phyloP scores from a whole-genome alignment of 176 grass and related monocot species.

The Musa troglodytarum region DNA sequence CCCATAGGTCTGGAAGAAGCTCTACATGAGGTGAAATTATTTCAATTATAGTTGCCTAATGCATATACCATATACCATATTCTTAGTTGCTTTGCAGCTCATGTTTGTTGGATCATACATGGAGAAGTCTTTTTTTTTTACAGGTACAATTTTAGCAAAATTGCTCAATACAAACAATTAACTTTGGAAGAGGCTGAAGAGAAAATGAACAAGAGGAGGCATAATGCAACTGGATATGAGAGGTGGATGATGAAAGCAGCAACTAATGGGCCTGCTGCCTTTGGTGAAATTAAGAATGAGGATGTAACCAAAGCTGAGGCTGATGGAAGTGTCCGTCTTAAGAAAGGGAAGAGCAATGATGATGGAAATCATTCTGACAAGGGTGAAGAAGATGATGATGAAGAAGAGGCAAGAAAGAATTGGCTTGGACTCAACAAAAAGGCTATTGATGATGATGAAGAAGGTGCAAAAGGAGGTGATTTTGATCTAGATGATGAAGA shows the following conservation, averaged over 20 bases:
- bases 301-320: constrained; percentile 12
- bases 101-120: neutral
- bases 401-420: constrained; percentile 35
- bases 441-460: constrained; percentile 56
- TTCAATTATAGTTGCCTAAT: neutral
- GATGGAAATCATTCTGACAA: constrained; percentile 46
- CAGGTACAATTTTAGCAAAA: constrained; percentile 84
- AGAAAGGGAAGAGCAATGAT: constrained; percentile 43
- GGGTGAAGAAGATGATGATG: constrained; percentile 42
- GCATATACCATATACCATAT: neutral
- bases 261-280: constrained; percentile 65
- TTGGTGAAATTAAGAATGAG: constrained; percentile 54
- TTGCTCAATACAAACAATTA: constrained; percentile 79
- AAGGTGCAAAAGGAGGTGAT: constrained; percentile 47
- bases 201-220: constrained; percentile 68
- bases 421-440: constrained; percentile 33
- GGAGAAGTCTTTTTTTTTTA: neutral
- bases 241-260: constrained; percentile 84
- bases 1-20: neutral
- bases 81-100: neutral
- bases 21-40: too few species aligned
- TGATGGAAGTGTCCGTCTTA: constrained; percentile 24
- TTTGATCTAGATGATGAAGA: constrained; percentile 76
- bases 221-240: constrained; percentile 64
- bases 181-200: constrained; percentile 91